Evolutionary conservation across 768 basidiomycete species (phyloP).

Genomic region (Suillus americanus): DNA sequence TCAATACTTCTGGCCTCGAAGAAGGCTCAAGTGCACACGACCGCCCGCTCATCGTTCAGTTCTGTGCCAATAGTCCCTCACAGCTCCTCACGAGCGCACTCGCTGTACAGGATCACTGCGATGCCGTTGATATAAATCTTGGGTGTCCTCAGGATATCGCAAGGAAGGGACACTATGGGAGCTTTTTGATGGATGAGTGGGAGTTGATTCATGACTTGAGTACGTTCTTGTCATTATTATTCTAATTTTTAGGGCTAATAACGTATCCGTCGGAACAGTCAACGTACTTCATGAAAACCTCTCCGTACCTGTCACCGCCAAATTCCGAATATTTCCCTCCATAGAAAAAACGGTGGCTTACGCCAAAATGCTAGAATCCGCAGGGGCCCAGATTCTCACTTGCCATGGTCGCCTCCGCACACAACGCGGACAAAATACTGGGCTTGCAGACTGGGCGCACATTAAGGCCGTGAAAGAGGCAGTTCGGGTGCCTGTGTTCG

Average conservation of each 20-base stretch:
- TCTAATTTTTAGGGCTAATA: background rate
- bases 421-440: constrained; percentile 85
- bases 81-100: constrained; percentile 76
- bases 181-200: constrained; percentile 96
- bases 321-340: constrained; percentile 89
- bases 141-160: constrained; percentile 98
- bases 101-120: constrained; percentile 74
- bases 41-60: constrained; percentile 87
- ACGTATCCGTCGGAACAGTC: constrained; percentile 46
- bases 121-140: constrained; percentile 93
- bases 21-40: constrained; percentile 78
- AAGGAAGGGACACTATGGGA: constrained; percentile 80
- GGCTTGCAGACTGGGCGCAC: constrained; percentile 86
- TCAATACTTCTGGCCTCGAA: constrained; percentile 70
- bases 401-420: constrained; percentile 92
- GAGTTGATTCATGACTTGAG: constrained; percentile 80
- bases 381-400: constrained; percentile 93
- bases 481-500: constrained; percentile 90
- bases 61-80: constrained; percentile 89
- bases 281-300: constrained; percentile 83
- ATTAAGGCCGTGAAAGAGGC: constrained; percentile 90
- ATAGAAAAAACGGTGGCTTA: constrained; percentile 89
- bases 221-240: constrained; percentile 31
- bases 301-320: constrained; percentile 91
- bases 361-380: constrained; percentile 92